Base-by-base conservation (phyloP, 2,329 filamentous ascomycete species). In the Xylaria sp. region DNA sequence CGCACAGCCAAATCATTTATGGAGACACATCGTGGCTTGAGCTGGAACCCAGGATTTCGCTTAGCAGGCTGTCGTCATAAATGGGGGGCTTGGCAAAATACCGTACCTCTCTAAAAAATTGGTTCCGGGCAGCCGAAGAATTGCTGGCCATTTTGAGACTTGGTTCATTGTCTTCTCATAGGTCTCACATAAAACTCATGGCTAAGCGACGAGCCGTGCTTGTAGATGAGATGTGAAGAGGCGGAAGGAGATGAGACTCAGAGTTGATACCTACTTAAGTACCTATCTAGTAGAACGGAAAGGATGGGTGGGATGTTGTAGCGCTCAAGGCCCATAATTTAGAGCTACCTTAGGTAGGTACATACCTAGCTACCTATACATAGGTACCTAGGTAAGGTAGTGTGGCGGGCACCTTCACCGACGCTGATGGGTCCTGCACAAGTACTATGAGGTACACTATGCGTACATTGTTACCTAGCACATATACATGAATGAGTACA, bases 11-110 rank as follows among this genome's bases (percentile, higher is more conserved):
- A 78, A 75, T 88, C 83, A 79, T 86, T 90, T 69, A 91, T 85
- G 65, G 84, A 82, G 64, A 91, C 82, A 73, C 89, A 91, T 72
- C 81, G 84, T 77, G 88, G 88, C 79, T 90, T 90, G 68, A 91
- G 84, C 89, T 91, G 60, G 35, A 29, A 23, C 3, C 29, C 44
- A 44, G 35, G 25, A 18, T 55, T 60, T 69, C 12, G n/a, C 13
- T 58, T 51, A 73, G 66, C 60, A 63, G 47, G 69, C 57, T 66
- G 53, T 50, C 35, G 53, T 37, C 53, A 65, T 35, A 13, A 37
- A 35, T 35, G n/a, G 35, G n/a, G 10, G 50, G 27, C 27, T 58
- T 51, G 60, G 37, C 60, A 65, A 13, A 25, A 35, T 5, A 53
- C 54, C 69, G 35, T 71, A 79, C 78, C 74, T 78, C 72, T 72